Conservation (phyloP, 2,329 filamentous ascomycete genomes). For the Fonsecaea pugnacius region DNA sequence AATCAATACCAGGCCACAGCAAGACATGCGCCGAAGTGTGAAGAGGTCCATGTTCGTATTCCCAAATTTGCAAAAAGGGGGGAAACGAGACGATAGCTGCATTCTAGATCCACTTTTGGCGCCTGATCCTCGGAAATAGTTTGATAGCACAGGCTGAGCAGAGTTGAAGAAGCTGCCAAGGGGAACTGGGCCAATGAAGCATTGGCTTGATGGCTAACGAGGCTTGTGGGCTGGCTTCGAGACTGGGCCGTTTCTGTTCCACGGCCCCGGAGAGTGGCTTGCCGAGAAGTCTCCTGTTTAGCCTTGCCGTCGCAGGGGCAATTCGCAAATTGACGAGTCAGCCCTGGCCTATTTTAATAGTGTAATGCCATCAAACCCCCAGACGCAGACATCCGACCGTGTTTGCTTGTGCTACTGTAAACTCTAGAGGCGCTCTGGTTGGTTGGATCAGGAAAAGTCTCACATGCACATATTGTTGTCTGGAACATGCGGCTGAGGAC, state of each 20-base stretch:
- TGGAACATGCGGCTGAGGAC: not conserved
- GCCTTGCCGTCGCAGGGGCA: not conserved
- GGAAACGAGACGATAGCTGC: not conserved
- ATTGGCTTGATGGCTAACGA: not conserved
- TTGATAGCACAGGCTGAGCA: not conserved
- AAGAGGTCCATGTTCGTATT: not conserved
- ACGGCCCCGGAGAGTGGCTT: not conserved
- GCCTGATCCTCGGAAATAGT: not conserved
- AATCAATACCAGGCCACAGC: not conserved
- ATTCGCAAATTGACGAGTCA: not conserved
- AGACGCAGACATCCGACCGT: not conserved
- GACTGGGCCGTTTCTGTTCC: not conserved
- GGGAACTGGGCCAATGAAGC: not conserved
- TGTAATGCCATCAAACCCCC: not conserved
- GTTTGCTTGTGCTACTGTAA: conserved; percentile 7
- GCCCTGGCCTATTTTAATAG: not conserved
- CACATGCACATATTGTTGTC: not conserved
- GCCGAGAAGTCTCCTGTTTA: not conserved
- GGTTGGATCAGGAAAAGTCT: not conserved
- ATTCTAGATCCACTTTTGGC: conserved; percentile 5
- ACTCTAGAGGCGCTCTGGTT: not conserved
- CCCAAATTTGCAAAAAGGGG: not conserved
- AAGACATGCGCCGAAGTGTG: not conserved
- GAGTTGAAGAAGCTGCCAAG: not conserved
- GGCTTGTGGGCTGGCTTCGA: not conserved